These are phyloP conservation scores for Eucalyptus rudis DNA, from an alignment of 345 rosid genomes.

Conservation along the genomic window DNA sequence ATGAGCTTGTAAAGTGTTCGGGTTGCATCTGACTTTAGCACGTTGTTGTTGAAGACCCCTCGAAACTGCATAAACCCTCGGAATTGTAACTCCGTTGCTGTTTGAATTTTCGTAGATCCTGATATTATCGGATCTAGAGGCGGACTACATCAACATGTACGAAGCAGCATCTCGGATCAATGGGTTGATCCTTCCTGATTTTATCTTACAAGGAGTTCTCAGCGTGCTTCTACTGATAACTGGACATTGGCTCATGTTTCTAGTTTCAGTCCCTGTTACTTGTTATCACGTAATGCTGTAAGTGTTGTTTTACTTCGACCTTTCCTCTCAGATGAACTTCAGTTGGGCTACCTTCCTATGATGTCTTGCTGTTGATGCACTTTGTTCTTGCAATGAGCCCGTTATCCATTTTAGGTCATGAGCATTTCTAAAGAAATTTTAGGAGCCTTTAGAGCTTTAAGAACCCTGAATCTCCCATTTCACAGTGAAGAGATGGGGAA, in stretches of 20 bases:
- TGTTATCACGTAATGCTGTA: constrained; percentile 57
- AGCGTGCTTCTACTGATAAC: constrained; percentile 52
- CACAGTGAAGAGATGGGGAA: neutral
- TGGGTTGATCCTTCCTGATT: constrained; percentile 56
- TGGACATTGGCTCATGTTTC: constrained; percentile 82
- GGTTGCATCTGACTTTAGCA: neutral
- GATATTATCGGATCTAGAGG: constrained; percentile 80
- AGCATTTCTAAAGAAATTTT: neutral
- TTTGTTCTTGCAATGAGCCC: neutral
- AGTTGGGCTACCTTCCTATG: neutral
- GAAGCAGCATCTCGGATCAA: constrained; percentile 63
- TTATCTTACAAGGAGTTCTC: constrained; percentile 51
- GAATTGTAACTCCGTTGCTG: neutral
- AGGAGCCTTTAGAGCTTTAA: neutral
- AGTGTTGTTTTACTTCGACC: constrained; percentile 1
- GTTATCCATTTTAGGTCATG: neutral
- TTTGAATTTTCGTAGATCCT: constrained; percentile 28
- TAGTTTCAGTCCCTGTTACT: constrained; percentile 50
- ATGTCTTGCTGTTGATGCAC: neutral
- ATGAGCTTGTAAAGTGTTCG: neutral
- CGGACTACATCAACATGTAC: constrained; percentile 62
- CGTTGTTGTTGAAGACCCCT: neutral
- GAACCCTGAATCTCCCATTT: neutral
- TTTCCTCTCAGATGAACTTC: neutral
- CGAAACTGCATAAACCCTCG: neutral